Conservation (phyloP, 2,329 filamentous ascomycete species). For the Apiospora saccharicola region DNA sequence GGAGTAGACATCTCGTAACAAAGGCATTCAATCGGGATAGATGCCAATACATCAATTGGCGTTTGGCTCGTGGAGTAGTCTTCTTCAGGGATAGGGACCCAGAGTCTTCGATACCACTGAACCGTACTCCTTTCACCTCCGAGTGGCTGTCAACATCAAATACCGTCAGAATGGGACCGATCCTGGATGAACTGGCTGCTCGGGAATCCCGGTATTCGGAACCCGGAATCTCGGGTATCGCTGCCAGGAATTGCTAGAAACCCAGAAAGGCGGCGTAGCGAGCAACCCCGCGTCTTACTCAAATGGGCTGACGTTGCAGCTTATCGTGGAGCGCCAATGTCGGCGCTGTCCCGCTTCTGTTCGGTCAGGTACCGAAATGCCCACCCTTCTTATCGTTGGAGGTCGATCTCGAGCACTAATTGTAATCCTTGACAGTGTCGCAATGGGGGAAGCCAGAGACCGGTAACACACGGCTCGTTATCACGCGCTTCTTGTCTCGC, state of each 20-base stretch:
- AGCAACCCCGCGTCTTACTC: background rate
- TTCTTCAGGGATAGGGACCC: too few species aligned
- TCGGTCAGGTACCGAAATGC: background rate
- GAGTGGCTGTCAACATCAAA: background rate
- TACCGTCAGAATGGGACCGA: background rate
- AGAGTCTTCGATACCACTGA: too few species aligned
- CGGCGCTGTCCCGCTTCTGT: constrained; percentile 7
- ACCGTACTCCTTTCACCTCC: background rate
- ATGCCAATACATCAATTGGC: too few species aligned
- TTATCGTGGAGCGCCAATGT: background rate
- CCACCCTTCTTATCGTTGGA: background rate
- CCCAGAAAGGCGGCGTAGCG: background rate
- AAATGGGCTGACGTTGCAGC: background rate
- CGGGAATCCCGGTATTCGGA: background rate
- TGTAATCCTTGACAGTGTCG: background rate
- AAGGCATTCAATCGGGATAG: too few species aligned
- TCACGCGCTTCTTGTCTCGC: too few species aligned
- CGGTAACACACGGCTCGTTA: too few species aligned
- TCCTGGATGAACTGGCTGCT: background rate
- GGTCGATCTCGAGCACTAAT: background rate
- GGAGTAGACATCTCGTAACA: too few species aligned
- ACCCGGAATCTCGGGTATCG: background rate
- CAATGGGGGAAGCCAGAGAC: too few species aligned
- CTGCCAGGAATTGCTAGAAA: too few species aligned
- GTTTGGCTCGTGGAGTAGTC: too few species aligned